Base-by-base conservation (phyloP, 306 rosid genomes). In the Cucurbita moschata region DNA sequence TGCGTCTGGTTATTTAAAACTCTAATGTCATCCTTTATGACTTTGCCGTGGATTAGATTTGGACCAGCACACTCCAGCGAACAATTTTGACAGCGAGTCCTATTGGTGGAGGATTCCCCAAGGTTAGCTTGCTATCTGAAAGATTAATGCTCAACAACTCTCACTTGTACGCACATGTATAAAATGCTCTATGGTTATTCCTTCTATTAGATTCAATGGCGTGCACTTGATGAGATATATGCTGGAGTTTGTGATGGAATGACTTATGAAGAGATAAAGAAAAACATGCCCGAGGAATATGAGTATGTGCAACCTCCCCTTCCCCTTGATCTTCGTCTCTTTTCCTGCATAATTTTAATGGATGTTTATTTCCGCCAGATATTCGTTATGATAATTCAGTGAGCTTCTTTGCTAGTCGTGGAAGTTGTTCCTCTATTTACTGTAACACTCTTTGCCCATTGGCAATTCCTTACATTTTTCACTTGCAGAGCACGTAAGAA, bases 61-160 rank as follows among this genome's bases (percentile, higher is more conserved):
- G 99, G 99, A 94, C 99, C 49, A 94, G 99, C 86, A 94, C 99
- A 0, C 86, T 94, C 78, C 92, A 94, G 81, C 88, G 99, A 76
- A 83, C 99, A 70, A 94, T 91, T 82, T 79, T 94, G 72, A 91
- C 99, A 4, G 99, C 99, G 68, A 87, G 76, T 77, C 96, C 87
- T 65, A 87, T 94, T 60, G 86, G 68, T 60, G 86, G 68, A 63
- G 99, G 97, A 81, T 91, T 89, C 82, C 99, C 99, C 65, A 94
- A 94, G 99, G 99, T 91, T 57, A 77, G 88, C 74, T 70, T 78
- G 42, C 81, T 43, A 69, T 73, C 59, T 64, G 10, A 51, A 63
- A 42, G 15, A 40, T 75, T 12, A 51, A 57, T 50, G 43, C 26
- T n/a, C 7, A 5, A 37, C 11, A 30, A 47, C 42, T 16, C 37